phyloP scores from a whole-genome alignment of 495 filamentous ascomycete species.

The Cudoniella acicularis region DNA sequence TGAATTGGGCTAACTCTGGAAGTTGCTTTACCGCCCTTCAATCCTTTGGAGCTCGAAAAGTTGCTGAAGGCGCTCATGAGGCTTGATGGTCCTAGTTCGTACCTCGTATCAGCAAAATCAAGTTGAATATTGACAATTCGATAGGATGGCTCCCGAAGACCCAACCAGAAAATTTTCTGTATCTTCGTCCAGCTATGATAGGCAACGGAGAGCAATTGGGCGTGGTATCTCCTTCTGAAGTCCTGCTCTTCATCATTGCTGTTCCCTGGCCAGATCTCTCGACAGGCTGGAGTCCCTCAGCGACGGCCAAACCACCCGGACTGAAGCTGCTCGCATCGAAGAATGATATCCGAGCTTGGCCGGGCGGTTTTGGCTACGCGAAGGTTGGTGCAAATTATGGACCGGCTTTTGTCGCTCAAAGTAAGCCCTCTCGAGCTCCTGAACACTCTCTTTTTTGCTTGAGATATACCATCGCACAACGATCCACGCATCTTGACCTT shows the following conservation, averaged over 20 bases:
- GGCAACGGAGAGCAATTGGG: slow-evolving; percentile 76
- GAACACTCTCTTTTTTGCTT: not conserved
- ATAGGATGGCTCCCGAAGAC: slow-evolving; percentile 71
- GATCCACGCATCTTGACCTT: too few species aligned
- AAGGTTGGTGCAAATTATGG: slow-evolving; percentile 95
- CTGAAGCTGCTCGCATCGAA: slow-evolving; percentile 73
- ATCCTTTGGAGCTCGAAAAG: slow-evolving; percentile 64
- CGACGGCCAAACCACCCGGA: slow-evolving; percentile 32
- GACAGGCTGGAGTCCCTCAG: slow-evolving; percentile 42
- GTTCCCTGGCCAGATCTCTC: slow-evolving; percentile 62
- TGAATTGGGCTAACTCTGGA: too few species aligned
- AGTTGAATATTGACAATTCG: slow-evolving; percentile 31
- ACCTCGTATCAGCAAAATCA: not conserved
- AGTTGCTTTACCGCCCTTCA: slow-evolving; percentile 74
- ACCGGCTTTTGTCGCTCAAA: slow-evolving; percentile 62
- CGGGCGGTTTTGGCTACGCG: slow-evolving; percentile 87
- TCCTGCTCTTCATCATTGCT: slow-evolving; percentile 77
- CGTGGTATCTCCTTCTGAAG: slow-evolving; percentile 74
- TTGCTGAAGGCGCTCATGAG: slow-evolving; percentile 67
- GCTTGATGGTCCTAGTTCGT: slow-evolving; percentile 51
- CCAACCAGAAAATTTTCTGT: slow-evolving; percentile 66
- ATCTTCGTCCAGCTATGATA: slow-evolving; percentile 81
- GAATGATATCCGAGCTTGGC: slow-evolving; percentile 84
- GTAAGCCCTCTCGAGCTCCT: not conserved
- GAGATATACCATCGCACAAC: too few species aligned